Evolutionary conservation across 306 rosid species (phyloP), one percentile per base, ranked within the genome.

Genomic region (Casuarina equisetifolia): DNA sequence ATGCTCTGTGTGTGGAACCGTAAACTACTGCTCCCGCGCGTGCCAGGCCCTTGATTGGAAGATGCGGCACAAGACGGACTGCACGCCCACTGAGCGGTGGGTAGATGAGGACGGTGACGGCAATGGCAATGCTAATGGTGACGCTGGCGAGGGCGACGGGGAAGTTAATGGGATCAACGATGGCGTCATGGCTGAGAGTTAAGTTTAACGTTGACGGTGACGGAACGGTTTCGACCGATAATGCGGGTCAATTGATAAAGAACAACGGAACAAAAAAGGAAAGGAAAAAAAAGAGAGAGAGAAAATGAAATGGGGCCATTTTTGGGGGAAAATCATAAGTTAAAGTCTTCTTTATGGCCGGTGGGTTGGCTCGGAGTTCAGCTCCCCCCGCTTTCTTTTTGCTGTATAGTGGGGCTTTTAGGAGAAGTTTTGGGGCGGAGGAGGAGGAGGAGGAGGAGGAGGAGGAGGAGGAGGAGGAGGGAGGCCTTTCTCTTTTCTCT

Each of bases 21-120:
- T 90, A 69, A 94, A 89, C 42, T 94, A 94, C 69, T 94, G 98
- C 45, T 94, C 98, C 62, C 98, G 98, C 72, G 98, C 97, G 2
- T 94, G 97, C 42, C 98, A 94, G 67, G 98, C 98, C 39, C 92
- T 94, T 49, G 97, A 94, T 83, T 94, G 98, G 98, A 94, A 92
- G 84, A 83, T 89, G 25, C 87, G 97, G 16, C 98, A 94, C 50
- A 94, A 94, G 87, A 87, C 75, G 5, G 97, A 90, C 76, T 94
- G 98, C 15, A 76, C 87, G 0, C 91, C 93, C 0, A 91, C 81
- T 2, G 98, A 90, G 75, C 84, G 93, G 74, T 92, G 94, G 94
- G 68, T 69, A 1, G 89, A 88, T 10, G 97, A 88, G 7, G 96
- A 85, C 4, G 97, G 81, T 0, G 93, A 83, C 7, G 88, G 66